A percentile compares a stretch with the other conserved stretches of the same genome.
Conservation (phyloP, 2,329 filamentous ascomycete species). For the Simplicillium sp. region DNA sequence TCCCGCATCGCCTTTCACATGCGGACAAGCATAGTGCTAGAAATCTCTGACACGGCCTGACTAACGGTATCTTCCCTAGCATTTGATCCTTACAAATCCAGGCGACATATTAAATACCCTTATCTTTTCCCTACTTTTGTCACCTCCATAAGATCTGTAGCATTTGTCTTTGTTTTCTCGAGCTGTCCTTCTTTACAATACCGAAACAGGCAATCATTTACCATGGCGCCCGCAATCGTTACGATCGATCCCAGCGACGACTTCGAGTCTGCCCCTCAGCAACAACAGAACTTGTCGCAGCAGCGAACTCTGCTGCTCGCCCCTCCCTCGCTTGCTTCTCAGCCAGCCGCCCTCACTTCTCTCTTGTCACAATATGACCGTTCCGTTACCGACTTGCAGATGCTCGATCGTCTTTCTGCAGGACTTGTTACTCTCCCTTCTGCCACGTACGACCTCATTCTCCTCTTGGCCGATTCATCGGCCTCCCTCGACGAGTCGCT, state of each 20-base stretch:
- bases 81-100: constrained; percentile 1
- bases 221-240: constrained; percentile 42
- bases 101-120: neutral
- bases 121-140: no score
- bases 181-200: neutral
- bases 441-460: constrained; percentile 72
- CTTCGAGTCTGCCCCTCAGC: constrained; percentile 26
- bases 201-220: constrained; percentile 7
- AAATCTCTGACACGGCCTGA: no score
- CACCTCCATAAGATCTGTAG: neutral
- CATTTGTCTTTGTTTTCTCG: neutral
- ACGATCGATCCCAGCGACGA: constrained; percentile 48
- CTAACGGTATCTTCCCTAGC: no score
- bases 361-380: constrained; percentile 68
- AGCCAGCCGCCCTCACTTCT: constrained; percentile 66
- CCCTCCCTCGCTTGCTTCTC: constrained; percentile 79
- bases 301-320: constrained; percentile 73
- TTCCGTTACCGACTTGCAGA: constrained; percentile 77
- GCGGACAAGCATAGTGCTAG: no score
- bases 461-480: constrained; percentile 72
- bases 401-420: constrained; percentile 86
- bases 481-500: constrained; percentile 52
- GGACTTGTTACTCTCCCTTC: constrained; percentile 70
- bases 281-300: constrained; percentile 10
- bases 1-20: no score